A percentile compares a stretch with the other conserved stretches of the same genome.
These are phyloP conservation scores for Yamadazyma dendronema DNA, from an alignment of 1,139 yeast species.

Conservation along the genomic window DNA sequence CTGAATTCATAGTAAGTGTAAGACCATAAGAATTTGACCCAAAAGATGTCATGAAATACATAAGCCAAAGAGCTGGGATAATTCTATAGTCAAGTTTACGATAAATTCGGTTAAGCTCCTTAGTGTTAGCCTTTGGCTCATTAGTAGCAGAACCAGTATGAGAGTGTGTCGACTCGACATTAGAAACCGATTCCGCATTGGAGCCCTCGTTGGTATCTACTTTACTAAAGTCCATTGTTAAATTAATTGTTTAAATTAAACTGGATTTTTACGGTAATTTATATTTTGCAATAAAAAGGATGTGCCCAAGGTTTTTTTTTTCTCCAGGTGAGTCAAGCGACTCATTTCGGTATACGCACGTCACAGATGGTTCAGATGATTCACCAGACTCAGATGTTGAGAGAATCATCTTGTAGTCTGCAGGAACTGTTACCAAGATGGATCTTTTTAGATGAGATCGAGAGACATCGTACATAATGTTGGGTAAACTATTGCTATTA, in stretches of 20 bases:
- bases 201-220: neutral
- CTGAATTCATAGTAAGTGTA: slow-evolving; percentile 76
- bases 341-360: slow-evolving; percentile 9
- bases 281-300: neutral
- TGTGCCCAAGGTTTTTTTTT: slow-evolving; percentile 1
- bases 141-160: neutral
- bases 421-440: too few species aligned
- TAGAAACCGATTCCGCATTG: neutral
- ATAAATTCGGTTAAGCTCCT: slow-evolving; percentile 57
- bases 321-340: slow-evolving; percentile 10
- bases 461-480: too few species aligned
- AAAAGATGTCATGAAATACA: slow-evolving; percentile 77
- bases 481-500: slow-evolving; percentile 4
- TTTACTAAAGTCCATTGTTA: neutral
- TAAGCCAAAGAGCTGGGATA: slow-evolving; percentile 80
- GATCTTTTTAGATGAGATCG: too few species aligned
- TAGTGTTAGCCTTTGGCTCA: slow-evolving; percentile 7
- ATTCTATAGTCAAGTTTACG: slow-evolving; percentile 66
- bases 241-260: neutral
- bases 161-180: neutral
- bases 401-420: neutral
- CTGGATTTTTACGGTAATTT: too few species aligned
- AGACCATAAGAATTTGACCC: slow-evolving; percentile 78
- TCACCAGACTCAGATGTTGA: neutral
- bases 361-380: neutral